Base-by-base conservation (phyloP, 176 grass and related monocot genomes). In the Dendrocalamus sinicus region DNA sequence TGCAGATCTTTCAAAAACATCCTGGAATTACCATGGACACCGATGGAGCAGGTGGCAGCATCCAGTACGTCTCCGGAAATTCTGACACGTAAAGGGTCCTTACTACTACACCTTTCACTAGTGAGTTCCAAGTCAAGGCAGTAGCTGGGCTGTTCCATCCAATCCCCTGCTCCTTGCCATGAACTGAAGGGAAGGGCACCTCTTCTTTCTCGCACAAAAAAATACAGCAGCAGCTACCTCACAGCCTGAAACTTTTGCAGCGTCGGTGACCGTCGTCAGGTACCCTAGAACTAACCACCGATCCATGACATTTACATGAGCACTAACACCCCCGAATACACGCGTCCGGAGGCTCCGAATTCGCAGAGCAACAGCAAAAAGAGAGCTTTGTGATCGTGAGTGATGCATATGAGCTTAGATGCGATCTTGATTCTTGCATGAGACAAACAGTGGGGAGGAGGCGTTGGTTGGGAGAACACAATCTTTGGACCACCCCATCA, bases 121-220 rank as follows among this genome's bases (percentile, higher is more conserved):
- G 88, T 86, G 64, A 72, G 72, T 90, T 86, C 72, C 55, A 90
- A 61, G 88, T 84, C 83, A 86, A 82, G 88, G 51, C 77, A 81
- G 51, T 52, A 24, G 54, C 26, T 81, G 72, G 72, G 30, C 5
- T 30, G 70, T 80, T 81, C 82, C 75, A 84, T 75, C 62, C 69
- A 60, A 2, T 17, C 7, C 43, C 14, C 58, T 51, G 82, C 43
- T 52, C 20, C 35, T 86, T 72, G 78, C 83, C 63, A 82, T 86
- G 72, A 82, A 77, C 72, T 65, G 44, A 90, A 90, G 83, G 63
- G 71, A 77, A 90, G 88, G 64, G 7, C 72, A 63, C 67, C 58
- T 41, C 26, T 12, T 11, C 17, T 9, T 12, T 23, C 28, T 35
- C 81, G 23, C 43, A 72, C 35, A 39, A 39, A 11, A 20, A 39